These are phyloP conservation scores for Cicer judaicum DNA, from an alignment of 306 rosid genomes.

Conservation along the genomic window DNA sequence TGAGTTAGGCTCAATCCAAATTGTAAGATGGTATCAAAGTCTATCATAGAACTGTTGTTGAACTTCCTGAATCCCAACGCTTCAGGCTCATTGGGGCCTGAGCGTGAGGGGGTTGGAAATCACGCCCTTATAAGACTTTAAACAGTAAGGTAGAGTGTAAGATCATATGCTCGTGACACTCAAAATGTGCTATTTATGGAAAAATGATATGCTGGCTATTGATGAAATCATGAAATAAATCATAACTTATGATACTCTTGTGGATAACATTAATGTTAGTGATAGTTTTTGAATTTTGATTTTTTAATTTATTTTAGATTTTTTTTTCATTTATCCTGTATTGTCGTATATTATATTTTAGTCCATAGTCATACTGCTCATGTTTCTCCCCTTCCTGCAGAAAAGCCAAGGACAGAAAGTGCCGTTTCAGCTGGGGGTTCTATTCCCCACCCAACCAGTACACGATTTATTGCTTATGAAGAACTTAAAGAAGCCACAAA, in stretches of 20 bases:
- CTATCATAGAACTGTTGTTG: too few species aligned
- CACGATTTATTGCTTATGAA: slow-evolving; percentile 87
- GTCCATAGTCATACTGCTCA: slow-evolving; percentile 15
- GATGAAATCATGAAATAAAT: neutral
- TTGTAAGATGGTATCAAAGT: too few species aligned
- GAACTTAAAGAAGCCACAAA: slow-evolving; percentile 97
- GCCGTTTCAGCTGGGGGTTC: slow-evolving; percentile 65
- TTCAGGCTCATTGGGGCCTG: too few species aligned
- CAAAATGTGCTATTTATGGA: slow-evolving; percentile 22
- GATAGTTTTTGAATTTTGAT: slow-evolving; percentile 6
- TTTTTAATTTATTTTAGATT: neutral
- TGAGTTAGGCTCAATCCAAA: too few species aligned
- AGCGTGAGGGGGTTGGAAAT: too few species aligned
- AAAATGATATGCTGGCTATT: neutral
- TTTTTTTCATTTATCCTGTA: slow-evolving; percentile 17
- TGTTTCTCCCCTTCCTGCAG: slow-evolving; percentile 50
- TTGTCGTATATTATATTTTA: slow-evolving; percentile 22
- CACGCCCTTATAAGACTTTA: neutral
- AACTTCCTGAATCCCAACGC: too few species aligned
- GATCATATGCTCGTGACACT: slow-evolving; percentile 4
- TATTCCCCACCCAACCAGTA: slow-evolving; percentile 92
- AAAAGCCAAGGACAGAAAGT: slow-evolving; percentile 63
- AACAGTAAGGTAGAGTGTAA: slow-evolving; percentile 14
- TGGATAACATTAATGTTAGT: slow-evolving; percentile 1
- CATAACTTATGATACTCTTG: slow-evolving; percentile 14